A percentile compares a stretch with the other conserved stretches of the same genome.
Evolutionary conservation across 2,329 filamentous ascomycete species (phyloP).

Genomic region (Achaetomium macrosporum): DNA sequence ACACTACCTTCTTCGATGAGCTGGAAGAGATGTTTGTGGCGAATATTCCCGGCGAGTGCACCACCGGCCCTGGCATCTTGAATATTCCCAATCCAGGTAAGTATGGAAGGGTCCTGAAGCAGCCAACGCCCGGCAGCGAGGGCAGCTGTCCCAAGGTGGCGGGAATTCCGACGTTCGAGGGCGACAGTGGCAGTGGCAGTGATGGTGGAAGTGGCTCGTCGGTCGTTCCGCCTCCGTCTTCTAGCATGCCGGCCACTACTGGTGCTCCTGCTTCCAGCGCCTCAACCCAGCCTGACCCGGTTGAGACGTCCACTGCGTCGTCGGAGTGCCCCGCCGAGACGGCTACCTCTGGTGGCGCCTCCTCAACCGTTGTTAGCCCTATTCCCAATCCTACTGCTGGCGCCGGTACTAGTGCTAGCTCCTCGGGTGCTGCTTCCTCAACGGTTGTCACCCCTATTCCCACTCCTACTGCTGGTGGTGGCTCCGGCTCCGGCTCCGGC

Average conservation of each 20-base stretch:
- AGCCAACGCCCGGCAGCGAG: slow-evolving; percentile 13
- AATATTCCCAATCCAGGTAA: slow-evolving; percentile 25
- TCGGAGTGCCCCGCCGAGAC: neutral
- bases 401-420: neutral
- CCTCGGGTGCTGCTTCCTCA: neutral
- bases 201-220: neutral
- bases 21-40: slow-evolving; percentile 55
- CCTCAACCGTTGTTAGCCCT: neutral
- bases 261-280: too few species aligned
- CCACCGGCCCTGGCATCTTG: slow-evolving; percentile 19
- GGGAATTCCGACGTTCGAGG: slow-evolving; percentile 18
- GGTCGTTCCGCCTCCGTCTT: neutral
- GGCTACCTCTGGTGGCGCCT: neutral
- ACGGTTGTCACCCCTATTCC: neutral
- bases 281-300: too few species aligned
- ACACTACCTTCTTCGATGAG: slow-evolving; percentile 31
- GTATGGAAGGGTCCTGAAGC: slow-evolving; percentile 22
- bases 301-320: neutral
- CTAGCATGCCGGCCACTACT: neutral
- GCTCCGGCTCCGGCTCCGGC: neutral
- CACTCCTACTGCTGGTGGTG: neutral
- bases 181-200: neutral
- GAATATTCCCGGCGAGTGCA: slow-evolving; percentile 40
- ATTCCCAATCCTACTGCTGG: neutral
- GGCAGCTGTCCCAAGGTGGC: slow-evolving; percentile 19